Percentiles rank a stretch among this genome's conserved stretches.
Conservation (phyloP, 2,329 filamentous ascomycete genomes). For the Beauveria brongniartii region DNA sequence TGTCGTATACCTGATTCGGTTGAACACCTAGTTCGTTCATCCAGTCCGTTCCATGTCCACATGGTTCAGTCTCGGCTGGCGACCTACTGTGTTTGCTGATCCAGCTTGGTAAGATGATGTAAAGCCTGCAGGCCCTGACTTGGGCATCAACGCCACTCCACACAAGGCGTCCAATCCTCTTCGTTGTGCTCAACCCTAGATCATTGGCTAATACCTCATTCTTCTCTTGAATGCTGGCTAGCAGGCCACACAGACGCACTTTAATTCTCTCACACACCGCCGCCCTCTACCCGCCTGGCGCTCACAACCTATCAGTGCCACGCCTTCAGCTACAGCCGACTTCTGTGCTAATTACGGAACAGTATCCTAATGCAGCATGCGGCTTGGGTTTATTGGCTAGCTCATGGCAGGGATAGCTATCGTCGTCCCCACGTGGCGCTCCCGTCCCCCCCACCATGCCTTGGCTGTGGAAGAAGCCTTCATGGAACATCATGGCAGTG, state of each 20-base stretch:
- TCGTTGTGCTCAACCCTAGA: background rate
- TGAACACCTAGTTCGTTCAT: conserved; percentile 5
- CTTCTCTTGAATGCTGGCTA: background rate
- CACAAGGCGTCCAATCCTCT: conserved; percentile 4
- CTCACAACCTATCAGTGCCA: background rate
- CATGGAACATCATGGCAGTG: background rate
- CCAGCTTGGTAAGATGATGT: background rate
- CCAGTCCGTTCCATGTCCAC: background rate
- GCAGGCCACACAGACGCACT: background rate
- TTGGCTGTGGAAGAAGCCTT: background rate
- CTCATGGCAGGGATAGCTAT: background rate
- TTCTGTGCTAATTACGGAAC: conserved; percentile 9
- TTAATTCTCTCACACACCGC: background rate
- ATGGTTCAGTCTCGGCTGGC: background rate
- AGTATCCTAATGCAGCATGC: conserved; percentile 8
- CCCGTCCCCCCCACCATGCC: conserved; percentile 1
- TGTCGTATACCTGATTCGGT: background rate
- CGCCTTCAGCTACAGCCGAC: background rate
- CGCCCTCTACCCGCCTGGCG: background rate
- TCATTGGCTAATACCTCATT: background rate
- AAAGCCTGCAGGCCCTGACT: conserved; percentile 6
- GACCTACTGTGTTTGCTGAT: background rate
- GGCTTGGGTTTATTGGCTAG: background rate
- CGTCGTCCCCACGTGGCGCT: conserved; percentile 12
- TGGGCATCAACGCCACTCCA: conserved; percentile 7